Percentiles rank a stretch among this genome's conserved stretches.
Evolutionary conservation across 305 asterid genomes (phyloP).

Genomic region (Fraxinus velutina): DNA sequence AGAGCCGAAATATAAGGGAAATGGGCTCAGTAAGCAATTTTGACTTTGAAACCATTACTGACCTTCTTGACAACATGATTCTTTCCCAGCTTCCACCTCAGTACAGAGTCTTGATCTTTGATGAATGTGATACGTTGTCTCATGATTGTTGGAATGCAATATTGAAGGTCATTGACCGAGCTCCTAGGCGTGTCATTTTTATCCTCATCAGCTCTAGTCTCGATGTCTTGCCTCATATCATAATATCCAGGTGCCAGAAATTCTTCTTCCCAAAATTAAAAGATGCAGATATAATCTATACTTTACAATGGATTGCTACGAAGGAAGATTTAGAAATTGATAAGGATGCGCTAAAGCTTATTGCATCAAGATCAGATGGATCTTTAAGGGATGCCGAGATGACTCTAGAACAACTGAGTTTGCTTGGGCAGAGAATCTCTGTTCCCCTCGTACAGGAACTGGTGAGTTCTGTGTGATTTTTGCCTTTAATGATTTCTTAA

Average conservation of each 20-base stretch:
- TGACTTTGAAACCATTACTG: conserved; percentile 53
- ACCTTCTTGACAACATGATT: conserved; percentile 51
- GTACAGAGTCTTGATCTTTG: conserved; percentile 70
- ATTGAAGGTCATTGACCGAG: conserved; percentile 75
- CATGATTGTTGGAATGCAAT: conserved; percentile 82
- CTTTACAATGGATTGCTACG: conserved; percentile 84
- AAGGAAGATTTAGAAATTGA: conserved; percentile 83
- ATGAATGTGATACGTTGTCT: conserved; percentile 74
- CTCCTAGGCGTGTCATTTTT: conserved; percentile 87
- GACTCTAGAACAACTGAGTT: conserved; percentile 94
- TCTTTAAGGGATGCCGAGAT: conserved; percentile 96
- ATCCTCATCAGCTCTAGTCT: conserved; percentile 79
- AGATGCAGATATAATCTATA: conserved; percentile 84
- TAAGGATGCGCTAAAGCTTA: conserved; percentile 89
- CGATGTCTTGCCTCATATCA: conserved; percentile 82
- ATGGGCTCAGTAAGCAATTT: conserved; percentile 66
- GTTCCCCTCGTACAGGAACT: conserved; percentile 91
- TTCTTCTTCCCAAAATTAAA: conserved; percentile 92
- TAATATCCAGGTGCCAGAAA: conserved; percentile 95
- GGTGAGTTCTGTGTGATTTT: conserved; percentile 34
- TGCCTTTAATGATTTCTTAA: neutral
- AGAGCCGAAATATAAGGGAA: conserved; percentile 64
- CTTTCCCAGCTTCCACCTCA: conserved; percentile 56
- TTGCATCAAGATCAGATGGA: conserved; percentile 93
- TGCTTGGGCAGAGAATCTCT: conserved; percentile 85